Percentiles rank a stretch among this genome's conserved stretches.
Conservation (phyloP, 805 yeast genomes). For the Yamadazyma tumulicola region DNA sequence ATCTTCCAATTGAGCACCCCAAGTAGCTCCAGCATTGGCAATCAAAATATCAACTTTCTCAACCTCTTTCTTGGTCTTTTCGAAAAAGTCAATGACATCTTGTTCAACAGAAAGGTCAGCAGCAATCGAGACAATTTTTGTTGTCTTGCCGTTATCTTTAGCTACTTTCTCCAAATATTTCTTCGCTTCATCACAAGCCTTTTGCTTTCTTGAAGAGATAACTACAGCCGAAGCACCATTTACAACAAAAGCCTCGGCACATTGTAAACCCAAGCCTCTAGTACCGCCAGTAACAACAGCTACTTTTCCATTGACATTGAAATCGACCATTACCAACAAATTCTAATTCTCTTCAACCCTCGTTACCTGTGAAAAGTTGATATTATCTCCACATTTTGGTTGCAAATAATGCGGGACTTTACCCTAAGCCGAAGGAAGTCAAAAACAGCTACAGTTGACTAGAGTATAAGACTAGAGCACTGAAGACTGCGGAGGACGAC, state of each 20-base stretch:
- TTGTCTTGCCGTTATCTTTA: conserved; percentile 27
- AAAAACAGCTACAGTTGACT: too few species aligned
- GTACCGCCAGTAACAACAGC: conserved; percentile 75
- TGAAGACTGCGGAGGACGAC: too few species aligned
- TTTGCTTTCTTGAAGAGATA: conserved; percentile 60
- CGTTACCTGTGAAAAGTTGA: too few species aligned
- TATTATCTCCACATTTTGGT: too few species aligned
- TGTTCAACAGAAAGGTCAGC: conserved; percentile 52
- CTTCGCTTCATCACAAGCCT: conserved; percentile 60
- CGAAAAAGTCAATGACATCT: conserved; percentile 45
- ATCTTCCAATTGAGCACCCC: conserved; percentile 64
- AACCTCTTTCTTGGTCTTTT: conserved; percentile 37
- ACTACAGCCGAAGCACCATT: conserved; percentile 63
- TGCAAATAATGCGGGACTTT: too few species aligned
- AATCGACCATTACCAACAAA: conserved; percentile 47
- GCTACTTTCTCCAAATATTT: conserved; percentile 33
- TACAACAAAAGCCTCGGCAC: conserved; percentile 60
- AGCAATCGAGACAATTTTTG: conserved; percentile 43
- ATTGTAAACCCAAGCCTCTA: conserved; percentile 67
- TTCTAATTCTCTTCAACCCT: too few species aligned
- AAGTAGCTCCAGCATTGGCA: conserved; percentile 78
- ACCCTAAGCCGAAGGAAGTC: too few species aligned
- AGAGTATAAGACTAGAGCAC: too few species aligned
- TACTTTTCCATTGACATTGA: conserved; percentile 54
- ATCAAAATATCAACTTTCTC: conserved; percentile 56